Evolutionary conservation across 148 eudicot genomes (phyloP), one percentile per base, ranked within the genome.

Genomic region (Diospyros kaki): DNA sequence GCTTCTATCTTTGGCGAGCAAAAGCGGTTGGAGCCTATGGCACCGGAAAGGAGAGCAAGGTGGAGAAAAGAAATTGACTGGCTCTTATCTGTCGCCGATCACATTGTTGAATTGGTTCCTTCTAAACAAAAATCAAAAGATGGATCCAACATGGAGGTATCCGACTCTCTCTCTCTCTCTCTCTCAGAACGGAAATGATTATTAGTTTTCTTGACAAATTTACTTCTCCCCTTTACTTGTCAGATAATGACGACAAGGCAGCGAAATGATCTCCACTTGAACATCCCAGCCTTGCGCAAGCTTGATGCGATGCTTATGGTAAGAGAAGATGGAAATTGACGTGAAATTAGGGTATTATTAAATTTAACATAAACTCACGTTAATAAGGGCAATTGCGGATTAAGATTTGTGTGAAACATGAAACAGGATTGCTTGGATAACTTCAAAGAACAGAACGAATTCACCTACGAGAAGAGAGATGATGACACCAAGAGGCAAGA

Each of bases 241-340:
- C 51, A 92, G 97, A 84, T 91, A 73, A 91, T 91, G 97, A 77
- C 78, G 9, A 89, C 91, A 2, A 84, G 83, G 64, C 93, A 87
- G 76, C 71, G 93, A 76, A 87, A 80, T 6, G 93, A 91, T 82
- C 88, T 91, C 72, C 89, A 69, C 68, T 75, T 83, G 86, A 88
- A 87, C 81, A 86, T 91, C 64, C 93, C 90, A 3, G 93, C 97
- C 52, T 85, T 91, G 3, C 73, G 79, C 66, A 91, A 89, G 85
- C 91, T 91, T 70, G 97, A 91, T 67, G 78, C 82, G n/a, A 89
- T 91, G 97, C 88, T 91, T 64, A 71, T 91, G 28, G 93, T 91
- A 82, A 85, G 92, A 61, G 4, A 4, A 48, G 6, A 48, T 48
- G 59, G 50, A 10, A 9, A 18, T 45, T 28, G 11, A 5, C 3